Evolutionary conservation across 1,139 yeast genomes (phyloP), one percentile per base, ranked within the genome.

Genomic region (Meyerozyma smithsonii): DNA sequence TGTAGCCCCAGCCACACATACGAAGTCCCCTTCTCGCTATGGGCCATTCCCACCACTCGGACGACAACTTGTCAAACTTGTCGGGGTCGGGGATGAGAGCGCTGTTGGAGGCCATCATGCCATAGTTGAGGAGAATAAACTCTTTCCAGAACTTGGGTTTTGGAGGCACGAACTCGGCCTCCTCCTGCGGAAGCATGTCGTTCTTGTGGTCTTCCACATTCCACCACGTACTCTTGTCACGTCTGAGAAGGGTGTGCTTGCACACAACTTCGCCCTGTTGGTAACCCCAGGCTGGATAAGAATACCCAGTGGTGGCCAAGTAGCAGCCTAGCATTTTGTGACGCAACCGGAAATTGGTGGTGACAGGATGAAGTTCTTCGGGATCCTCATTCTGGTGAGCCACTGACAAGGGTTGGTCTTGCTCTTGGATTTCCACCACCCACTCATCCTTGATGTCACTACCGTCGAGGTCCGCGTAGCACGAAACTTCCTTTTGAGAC

Each of bases 21-120:
- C 92, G 69, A 41, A 84, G 64, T 4, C 94, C 94, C 15, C 68
- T 59, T 30, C 69, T 62, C 41, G 80, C 58, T 5, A 77, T 66
- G 28, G 92, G 90, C 94, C 94, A 84, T 62, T 84, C 83, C 90
- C 92, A 84, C 79, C 89, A 83, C 41, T 69, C 61, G 11, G 89
- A 81, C 2, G 88, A 79, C 44, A 84, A 62, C 33, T 62, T 65
- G 51, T 84, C 94, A 46, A 59, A 67, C 49, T 81, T 83, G 51
- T 84, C 86, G 2, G 72, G 73, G 55, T 84, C 94, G 0, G 92
- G 90, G 3, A 83, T 70, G 40, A 84, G 64, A 0, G 90, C 94
- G 55, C 79, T 84, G 52, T 84, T 84, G 0, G 88, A 78, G 1
- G 89, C 79, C 65, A 84, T 81, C 94, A 84, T 84, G 3, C 87